Conservation (phyloP, 164 flowering plant genomes). For the Aristolochia contorta region DNA sequence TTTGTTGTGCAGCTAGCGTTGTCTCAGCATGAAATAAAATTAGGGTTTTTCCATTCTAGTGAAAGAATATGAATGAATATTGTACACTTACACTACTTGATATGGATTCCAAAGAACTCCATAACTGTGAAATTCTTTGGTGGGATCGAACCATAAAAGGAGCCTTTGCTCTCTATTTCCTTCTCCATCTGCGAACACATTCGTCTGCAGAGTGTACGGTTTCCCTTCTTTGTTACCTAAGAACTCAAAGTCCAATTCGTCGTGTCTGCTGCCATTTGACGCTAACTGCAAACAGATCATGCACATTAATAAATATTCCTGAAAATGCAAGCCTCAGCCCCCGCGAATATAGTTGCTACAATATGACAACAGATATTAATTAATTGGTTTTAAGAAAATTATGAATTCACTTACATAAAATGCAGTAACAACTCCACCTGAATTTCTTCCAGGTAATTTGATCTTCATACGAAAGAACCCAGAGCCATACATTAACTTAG, state of each 20-base stretch:
- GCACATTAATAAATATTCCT: too few species aligned
- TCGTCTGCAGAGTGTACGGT: slow-evolving; percentile 50
- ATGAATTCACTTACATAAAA: slow-evolving; percentile 31
- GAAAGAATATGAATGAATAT: neutral
- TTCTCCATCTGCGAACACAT: slow-evolving; percentile 40
- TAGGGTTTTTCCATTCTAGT: too few species aligned
- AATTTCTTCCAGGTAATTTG: slow-evolving; percentile 34
- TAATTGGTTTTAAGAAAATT: neutral
- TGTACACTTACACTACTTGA: slow-evolving; percentile 48
- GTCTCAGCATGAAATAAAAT: too few species aligned
- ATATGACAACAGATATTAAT: too few species aligned
- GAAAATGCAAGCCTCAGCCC: too few species aligned
- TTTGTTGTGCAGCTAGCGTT: too few species aligned
- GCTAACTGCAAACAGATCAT: slow-evolving; percentile 25
- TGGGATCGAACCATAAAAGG: slow-evolving; percentile 62
- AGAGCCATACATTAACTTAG: slow-evolving; percentile 35
- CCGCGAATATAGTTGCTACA: too few species aligned
- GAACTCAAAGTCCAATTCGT: slow-evolving; percentile 81
- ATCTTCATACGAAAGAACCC: slow-evolving; percentile 46
- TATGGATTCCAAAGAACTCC: slow-evolving; percentile 56
- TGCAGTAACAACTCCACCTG: slow-evolving; percentile 58
- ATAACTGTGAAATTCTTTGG: slow-evolving; percentile 42
- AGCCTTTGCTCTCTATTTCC: slow-evolving; percentile 57
- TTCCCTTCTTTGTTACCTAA: slow-evolving; percentile 53
- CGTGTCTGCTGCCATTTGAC: slow-evolving; percentile 27